phyloP scores from a whole-genome alignment of 257 asterid genomes.

The Nicotiana noctiflora region DNA sequence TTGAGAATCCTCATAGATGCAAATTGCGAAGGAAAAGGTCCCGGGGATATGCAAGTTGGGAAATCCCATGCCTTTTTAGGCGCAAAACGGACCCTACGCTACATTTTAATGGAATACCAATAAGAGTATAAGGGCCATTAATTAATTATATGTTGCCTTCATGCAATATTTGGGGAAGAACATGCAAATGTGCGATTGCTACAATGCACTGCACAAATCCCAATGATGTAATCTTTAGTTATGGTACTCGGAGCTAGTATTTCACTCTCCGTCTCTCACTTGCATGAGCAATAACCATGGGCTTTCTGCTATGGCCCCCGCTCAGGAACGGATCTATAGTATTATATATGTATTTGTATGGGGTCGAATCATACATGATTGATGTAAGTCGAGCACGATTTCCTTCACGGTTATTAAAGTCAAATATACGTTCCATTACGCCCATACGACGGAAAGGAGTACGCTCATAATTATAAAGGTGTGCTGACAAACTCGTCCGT shows the following conservation, averaged over 20 bases:
- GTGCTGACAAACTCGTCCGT: too few relatives aligned
- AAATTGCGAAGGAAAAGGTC: background rate
- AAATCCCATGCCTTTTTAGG: background rate
- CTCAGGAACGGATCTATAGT: too few relatives aligned
- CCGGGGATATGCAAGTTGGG: background rate
- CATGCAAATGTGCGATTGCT: slow-evolving; percentile 5
- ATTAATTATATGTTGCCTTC: background rate
- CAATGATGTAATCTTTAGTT: background rate
- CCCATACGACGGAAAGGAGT: too few relatives aligned
- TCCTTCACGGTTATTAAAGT: too few relatives aligned
- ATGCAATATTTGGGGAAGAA: slow-evolving; percentile 7
- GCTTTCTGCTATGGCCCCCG: background rate
- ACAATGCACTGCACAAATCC: background rate
- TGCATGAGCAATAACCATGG: background rate
- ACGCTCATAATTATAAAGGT: too few relatives aligned
- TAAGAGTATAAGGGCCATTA: background rate
- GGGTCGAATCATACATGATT: too few relatives aligned
- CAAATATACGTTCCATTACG: too few relatives aligned
- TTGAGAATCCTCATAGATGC: background rate
- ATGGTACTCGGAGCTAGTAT: background rate
- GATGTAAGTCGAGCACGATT: too few relatives aligned
- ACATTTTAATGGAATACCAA: background rate
- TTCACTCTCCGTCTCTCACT: background rate
- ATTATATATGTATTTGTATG: too few relatives aligned
- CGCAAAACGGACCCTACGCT: background rate